These are phyloP conservation scores for Wickerhamia fluorescens DNA, from an alignment of 805 yeast species.

Conservation along the genomic window DNA sequence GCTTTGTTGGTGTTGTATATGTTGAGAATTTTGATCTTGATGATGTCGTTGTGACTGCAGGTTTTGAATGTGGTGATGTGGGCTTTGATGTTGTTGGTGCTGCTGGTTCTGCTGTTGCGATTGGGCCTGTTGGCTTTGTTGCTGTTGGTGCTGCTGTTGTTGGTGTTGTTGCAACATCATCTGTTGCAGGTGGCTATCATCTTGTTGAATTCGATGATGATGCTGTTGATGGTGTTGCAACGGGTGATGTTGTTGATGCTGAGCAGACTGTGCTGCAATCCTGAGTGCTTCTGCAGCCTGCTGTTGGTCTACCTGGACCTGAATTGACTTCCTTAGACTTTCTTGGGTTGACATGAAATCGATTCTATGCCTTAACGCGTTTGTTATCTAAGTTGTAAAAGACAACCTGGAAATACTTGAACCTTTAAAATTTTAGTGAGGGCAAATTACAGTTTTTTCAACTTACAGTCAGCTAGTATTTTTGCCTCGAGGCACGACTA, in stretches of 20 bases:
- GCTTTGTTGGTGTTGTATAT: conserved; percentile 6
- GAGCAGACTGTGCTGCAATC: conserved; percentile 12
- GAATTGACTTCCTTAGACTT: conserved; percentile 4
- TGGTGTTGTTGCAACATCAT: conserved; percentile 3
- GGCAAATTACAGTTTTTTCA: too few relatives aligned
- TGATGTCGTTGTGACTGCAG: conserved; percentile 5
- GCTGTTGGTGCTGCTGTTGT: conserved; percentile 8
- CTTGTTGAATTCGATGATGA: conserved; percentile 3
- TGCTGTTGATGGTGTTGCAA: conserved; percentile 4
- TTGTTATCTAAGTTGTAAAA: conserved; percentile 4
- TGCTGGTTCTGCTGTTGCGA: conserved; percentile 10
- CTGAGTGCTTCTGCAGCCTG: conserved; percentile 16
- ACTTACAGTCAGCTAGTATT: too few relatives aligned
- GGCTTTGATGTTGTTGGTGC: conserved; percentile 6
- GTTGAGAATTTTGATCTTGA: conserved; percentile 8
- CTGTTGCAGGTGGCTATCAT: conserved; percentile 2
- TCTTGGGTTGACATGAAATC: conserved; percentile 5
- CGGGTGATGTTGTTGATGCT: conserved; percentile 4
- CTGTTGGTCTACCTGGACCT: conserved; percentile 7
- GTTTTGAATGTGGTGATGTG: conserved; percentile 8
- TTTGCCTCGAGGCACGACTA: too few relatives aligned
- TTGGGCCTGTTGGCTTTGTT: too few relatives aligned
- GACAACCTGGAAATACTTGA: conserved; percentile 3
- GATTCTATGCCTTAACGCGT: too few relatives aligned
- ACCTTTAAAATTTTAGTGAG: conserved; percentile 4